Evolutionary conservation across 768 basidiomycete species (phyloP), one percentile per base, ranked within the genome.

Genomic region (Lactifluus hygrophoroides): DNA sequence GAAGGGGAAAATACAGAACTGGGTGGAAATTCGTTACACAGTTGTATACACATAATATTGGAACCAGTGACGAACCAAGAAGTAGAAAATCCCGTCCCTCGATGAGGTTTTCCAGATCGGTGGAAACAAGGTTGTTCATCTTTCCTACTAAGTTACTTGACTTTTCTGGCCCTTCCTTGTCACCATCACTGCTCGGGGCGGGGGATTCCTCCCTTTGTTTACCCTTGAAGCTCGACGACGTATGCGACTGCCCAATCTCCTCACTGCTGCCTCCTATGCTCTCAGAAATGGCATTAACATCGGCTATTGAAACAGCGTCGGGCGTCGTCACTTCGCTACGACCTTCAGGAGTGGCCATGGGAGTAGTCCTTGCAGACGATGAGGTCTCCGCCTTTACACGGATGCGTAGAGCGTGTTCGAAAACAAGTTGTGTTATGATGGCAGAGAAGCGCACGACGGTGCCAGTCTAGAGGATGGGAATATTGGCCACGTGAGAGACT

Each of bases 101-200:
- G 17, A 66, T 47, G 17, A 72, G 49, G 38, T 66, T 67, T 48
- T 60, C 65, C 47, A 80, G 65, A 69, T 91, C 88, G 1, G 83
- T 82, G 8, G 86, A 82, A 32, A 88, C 79, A 5, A 90, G 71
- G 54, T 88, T 90, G 68, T 86, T 90, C 67, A 91, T 83, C 66
- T 81, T 86, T 10, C 90, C 88, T 37, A 83, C 79, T n/a, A 88
- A 69, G 65, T 85, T 83, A 9, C 71, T 71, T 11, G 70, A 67
- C 30, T 58, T 51, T 4, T 44, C 42, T 21, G 25, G 10, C 34
- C 49, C 49, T 38, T 49, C 48, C 14, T 35, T 6, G 19, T 28
- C 37, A 27, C 54, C 28, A 44, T 61, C 38, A 46, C 51, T n/a
- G 5, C 19, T 47, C 23, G 61, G 38, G 8, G 49, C 30, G 6